Evolutionary conservation across 495 filamentous ascomycete species (phyloP), one percentile per base, ranked within the genome.

Genomic region (Tuber calosporum): DNA sequence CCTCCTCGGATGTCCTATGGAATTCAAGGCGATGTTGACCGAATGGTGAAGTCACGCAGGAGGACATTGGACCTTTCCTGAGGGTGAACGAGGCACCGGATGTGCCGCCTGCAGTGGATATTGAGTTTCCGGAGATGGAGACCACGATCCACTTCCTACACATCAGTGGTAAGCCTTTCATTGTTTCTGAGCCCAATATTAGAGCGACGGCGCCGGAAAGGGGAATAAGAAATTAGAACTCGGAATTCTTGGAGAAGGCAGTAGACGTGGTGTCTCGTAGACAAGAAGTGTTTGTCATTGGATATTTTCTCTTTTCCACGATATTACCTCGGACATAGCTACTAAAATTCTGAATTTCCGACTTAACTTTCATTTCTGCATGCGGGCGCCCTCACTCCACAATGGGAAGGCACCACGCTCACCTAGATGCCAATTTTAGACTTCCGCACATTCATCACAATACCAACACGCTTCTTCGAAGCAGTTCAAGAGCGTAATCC

Each of bases 401-500:
- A 17, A 4, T 11, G 13, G 53, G 13, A 62, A 62, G 2, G 26
- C 0, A 34, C 13, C 11, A 34, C 7, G 30, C 53, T 62, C 53
- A 62, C 53, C 0, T 15, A 34, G 53, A 17, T 62, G 13, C 13
- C 53, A 6, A 34, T 34, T 30, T 62, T 62, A 62, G 67, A 69
- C 34, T 69, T 69, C 40, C 37, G 40, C 37, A 38, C 3, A 15
- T 69, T 69, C 15, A 9, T 69, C 11, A 34, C 4, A 1, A 69
- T 69, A 69, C 67, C 67, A 39, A 26, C 22, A 42, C 15, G 67
- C 36, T 69, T n/a, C 34, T 69, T 69, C 6, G 34, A 37, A 0
- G 67, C 67, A 30, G 67, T 69, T n/a, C 67, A 69, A 38, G 67
- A 69, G 5, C 67, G 67, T 19, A 42, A 69, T 15, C 37, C 67